A percentile compares a stretch with the other conserved stretches of the same genome.
phyloP scores from a whole-genome alignment of 1,284 basidiomycete genomes.

The Erythrobasidium hasegawianum region DNA sequence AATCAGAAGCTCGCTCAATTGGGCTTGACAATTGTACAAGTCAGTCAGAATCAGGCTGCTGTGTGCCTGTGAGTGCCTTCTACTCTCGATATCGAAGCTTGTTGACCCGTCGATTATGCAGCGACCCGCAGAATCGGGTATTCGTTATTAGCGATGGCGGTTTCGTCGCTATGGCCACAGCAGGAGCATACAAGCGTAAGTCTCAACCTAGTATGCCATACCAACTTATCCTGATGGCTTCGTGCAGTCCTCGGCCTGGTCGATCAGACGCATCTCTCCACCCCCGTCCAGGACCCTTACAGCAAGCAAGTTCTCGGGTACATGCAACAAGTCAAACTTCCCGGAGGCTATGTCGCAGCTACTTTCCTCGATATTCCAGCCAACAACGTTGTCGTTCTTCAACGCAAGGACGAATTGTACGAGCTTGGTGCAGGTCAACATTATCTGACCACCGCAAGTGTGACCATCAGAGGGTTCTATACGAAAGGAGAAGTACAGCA shows the following conservation, averaged over 20 bases:
- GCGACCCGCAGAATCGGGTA: constrained; percentile 69
- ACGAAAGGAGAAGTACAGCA: constrained; percentile 33
- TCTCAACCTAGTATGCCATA: constrained; percentile 56
- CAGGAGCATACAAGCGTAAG: constrained; percentile 12
- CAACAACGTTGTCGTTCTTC: constrained; percentile 74
- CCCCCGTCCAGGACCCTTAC: constrained; percentile 56
- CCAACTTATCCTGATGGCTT: too few relatives aligned
- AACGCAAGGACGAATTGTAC: constrained; percentile 71
- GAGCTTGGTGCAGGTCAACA: constrained; percentile 71
- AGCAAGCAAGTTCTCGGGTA: constrained; percentile 29
- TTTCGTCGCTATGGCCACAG: constrained; percentile 40
- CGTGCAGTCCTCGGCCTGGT: constrained; percentile 70
- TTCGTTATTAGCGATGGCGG: constrained; percentile 61
- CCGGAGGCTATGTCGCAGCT: constrained; percentile 30
- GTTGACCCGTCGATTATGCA: too few relatives aligned
- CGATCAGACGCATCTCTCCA: constrained; percentile 70
- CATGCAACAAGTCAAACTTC: constrained; percentile 24
- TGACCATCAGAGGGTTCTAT: constrained; percentile 23
- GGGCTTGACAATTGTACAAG: constrained; percentile 71
- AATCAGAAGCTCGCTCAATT: constrained; percentile 58
- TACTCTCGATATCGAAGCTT: too few relatives aligned
- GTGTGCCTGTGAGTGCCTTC: too few relatives aligned
- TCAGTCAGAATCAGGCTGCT: constrained; percentile 63
- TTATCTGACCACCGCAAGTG: constrained; percentile 59
- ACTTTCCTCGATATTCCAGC: constrained; percentile 66